phyloP scores from a whole-genome alignment of 306 rosid species.

The Cucurbita maxima region DNA sequence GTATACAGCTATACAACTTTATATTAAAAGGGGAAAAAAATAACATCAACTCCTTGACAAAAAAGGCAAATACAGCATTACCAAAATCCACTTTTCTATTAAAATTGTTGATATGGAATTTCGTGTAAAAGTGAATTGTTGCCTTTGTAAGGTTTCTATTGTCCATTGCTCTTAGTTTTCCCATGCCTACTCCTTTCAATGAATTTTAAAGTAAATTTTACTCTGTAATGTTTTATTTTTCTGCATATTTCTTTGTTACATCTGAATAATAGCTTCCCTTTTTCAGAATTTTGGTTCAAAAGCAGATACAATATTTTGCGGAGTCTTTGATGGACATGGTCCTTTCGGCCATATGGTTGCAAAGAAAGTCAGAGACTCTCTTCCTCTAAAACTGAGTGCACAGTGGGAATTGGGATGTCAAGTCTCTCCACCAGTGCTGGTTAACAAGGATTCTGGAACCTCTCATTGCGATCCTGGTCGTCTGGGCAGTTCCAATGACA shows the following conservation, averaged over 20 bases:
- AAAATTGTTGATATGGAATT: neutral
- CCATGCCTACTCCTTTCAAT: neutral
- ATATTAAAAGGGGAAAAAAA: too few relatives aligned
- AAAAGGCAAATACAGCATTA: too few relatives aligned
- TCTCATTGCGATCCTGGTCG: neutral
- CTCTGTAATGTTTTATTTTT: neutral
- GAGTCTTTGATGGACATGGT: slow-evolving; percentile 96
- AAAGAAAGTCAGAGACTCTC: slow-evolving; percentile 62
- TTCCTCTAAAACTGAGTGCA: slow-evolving; percentile 54
- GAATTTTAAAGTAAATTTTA: neutral
- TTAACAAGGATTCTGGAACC: slow-evolving; percentile 15
- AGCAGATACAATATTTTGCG: slow-evolving; percentile 45
- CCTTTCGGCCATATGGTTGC: slow-evolving; percentile 72
- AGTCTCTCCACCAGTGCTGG: slow-evolving; percentile 17
- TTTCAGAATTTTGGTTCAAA: slow-evolving; percentile 42
- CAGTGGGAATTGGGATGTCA: slow-evolving; percentile 37
- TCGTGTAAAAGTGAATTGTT: neutral
- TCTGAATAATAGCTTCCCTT: neutral
- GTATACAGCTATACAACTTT: too few relatives aligned
- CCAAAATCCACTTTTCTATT: neutral
- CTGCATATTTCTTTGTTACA: neutral
- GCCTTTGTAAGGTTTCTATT: neutral
- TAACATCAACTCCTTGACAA: too few relatives aligned
- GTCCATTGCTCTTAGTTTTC: neutral
- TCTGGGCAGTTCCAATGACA: slow-evolving; percentile 10